Percentiles rank a stretch among this genome's conserved stretches.
phyloP scores from a whole-genome alignment of 2,329 filamentous ascomycete species.

The Endocalyx cinctus region DNA sequence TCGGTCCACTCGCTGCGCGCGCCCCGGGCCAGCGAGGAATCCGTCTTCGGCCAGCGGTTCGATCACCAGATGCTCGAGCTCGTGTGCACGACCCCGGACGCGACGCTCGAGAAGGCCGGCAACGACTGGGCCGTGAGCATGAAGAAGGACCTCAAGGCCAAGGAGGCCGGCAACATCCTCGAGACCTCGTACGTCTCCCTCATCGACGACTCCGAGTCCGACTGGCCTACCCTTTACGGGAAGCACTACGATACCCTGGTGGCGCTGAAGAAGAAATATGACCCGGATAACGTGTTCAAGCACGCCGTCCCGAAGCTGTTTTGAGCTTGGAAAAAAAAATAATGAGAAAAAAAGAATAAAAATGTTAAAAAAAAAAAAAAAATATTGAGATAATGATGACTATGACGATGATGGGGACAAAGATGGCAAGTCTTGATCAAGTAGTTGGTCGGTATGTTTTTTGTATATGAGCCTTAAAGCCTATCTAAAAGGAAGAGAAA shows the following conservation, averaged over 20 bases:
- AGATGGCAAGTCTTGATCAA: too few species aligned
- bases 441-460: too few species aligned
- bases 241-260: conserved; percentile 14
- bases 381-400: too few species aligned
- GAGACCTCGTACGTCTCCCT: conserved; percentile 28
- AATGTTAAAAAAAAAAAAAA: too few species aligned
- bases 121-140: conserved; percentile 16
- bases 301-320: conserved; percentile 9
- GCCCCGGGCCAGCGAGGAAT: conserved; percentile 10
- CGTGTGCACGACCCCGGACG: conserved; percentile 16
- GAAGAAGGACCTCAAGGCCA: conserved; percentile 13
- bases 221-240: conserved; percentile 25
- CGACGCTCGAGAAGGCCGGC: conserved; percentile 15
- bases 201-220: conserved; percentile 17
- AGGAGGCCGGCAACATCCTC: conserved; percentile 17
- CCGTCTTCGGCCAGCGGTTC: conserved; percentile 22
- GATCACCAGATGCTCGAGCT: conserved; percentile 31
- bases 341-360: too few species aligned
- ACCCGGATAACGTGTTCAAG: conserved; percentile 30
- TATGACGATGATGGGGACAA: too few species aligned
- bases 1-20: conserved; percentile 25
- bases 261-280: conserved; percentile 26
- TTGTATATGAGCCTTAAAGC: too few species aligned
- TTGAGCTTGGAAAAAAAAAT: too few species aligned
- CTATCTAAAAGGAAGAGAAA: too few species aligned